Evolutionary conservation across 2,329 filamentous ascomycete species (phyloP), one percentile per base, ranked within the genome.

Genomic region (Colletotrichum sublineola): DNA sequence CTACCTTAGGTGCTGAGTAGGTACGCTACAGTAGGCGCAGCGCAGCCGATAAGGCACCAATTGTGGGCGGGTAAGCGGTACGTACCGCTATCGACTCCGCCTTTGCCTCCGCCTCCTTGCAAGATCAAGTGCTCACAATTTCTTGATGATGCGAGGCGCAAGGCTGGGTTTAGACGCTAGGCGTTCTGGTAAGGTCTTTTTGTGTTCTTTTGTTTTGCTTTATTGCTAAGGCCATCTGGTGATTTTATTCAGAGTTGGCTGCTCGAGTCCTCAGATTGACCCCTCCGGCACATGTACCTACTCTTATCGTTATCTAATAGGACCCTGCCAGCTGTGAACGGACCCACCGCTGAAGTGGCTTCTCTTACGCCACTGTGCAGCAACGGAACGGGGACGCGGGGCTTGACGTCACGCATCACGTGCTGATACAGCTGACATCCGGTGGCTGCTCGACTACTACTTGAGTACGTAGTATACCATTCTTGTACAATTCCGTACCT

Each of bases 321-420:
- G 60, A 52, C 46, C 46, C 60, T 36, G 44, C 44, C 31, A 31
- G n/a, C 33, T 24, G 18, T 7, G 5, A 24, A 57, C 38, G 24
- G 55, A 40, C 55, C 33, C 55, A n/a, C 55, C 55, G 12, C 20
- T 24, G 55, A 57, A 57, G 36, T 57, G 55, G 55, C 53, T 57
- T 57, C 55, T 24, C 55, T 57, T 57, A 63, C 60, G 60, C 60
- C 46, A 63, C 60, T 24, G 9, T 64, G 53, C 67, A 69, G n/a
- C 67, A 69, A 20, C 18, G 1, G 42, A 42, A 20, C 36, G 50
- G 44, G 50, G 38, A 20, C 62, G 63, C 31, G 69, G 69, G 69
- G 69, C 69, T 72, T 72, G 69, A 72, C 69, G 66, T 72, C 69
- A 69, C 53, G 40, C 6, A 24, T 72, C 69, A 72, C 69, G 69